Percentiles rank a stretch among this genome's conserved stretches.
These are phyloP conservation scores for Cyphellophora attinorum DNA, from an alignment of 2,329 filamentous ascomycete genomes.

Conservation along the genomic window DNA sequence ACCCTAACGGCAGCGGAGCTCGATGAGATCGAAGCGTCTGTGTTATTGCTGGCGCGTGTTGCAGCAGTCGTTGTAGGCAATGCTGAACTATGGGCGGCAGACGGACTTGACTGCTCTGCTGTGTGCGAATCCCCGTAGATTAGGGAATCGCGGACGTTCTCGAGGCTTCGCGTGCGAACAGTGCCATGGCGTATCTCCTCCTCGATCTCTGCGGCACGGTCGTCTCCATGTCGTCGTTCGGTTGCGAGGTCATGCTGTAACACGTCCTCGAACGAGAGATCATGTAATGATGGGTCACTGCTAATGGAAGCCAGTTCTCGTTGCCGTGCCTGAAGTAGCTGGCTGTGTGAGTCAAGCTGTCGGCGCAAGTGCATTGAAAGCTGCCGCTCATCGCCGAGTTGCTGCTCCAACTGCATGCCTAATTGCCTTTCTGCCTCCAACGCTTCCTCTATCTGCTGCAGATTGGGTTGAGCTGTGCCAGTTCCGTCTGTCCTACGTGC, in stretches of 20 bases:
- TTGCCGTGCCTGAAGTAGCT: slow-evolving; percentile 8
- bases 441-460: slow-evolving; percentile 15
- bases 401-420: slow-evolving; percentile 14
- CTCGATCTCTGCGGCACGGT: slow-evolving; percentile 14
- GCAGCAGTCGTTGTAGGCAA: no score
- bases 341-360: slow-evolving; percentile 16
- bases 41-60: not conserved
- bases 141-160: slow-evolving; percentile 9
- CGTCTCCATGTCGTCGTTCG: slow-evolving; percentile 12
- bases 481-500: slow-evolving; percentile 8
- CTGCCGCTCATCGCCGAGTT: slow-evolving; percentile 15
- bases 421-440: slow-evolving; percentile 14
- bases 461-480: slow-evolving; percentile 1
- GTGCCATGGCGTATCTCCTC: slow-evolving; percentile 9
- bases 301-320: slow-evolving; percentile 6
- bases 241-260: slow-evolving; percentile 11
- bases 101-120: not conserved
- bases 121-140: slow-evolving; percentile 2
- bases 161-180: slow-evolving; percentile 7
- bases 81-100: no score
- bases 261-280: slow-evolving; percentile 13
- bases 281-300: slow-evolving; percentile 6
- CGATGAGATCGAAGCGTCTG: not conserved
- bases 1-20: not conserved
- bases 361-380: slow-evolving; percentile 13